Conservation (phyloP, 2,329 filamentous ascomycete genomes). For the Grosmannia huntii region DNA sequence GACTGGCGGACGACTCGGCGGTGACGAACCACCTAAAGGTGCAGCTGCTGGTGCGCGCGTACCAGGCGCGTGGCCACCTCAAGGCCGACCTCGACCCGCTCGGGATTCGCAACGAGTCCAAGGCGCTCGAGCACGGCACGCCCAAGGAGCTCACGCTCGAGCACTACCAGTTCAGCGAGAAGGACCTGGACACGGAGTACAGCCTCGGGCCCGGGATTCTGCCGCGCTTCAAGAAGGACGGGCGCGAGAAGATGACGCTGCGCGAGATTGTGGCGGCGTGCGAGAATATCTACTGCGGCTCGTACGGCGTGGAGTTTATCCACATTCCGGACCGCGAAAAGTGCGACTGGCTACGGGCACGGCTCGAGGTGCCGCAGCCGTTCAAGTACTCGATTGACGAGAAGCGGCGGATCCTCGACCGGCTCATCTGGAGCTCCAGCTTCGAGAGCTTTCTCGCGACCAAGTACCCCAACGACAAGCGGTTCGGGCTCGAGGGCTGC, state of each 20-base stretch:
- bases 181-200: conserved; percentile 87
- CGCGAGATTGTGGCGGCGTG: conserved; percentile 88
- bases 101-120: conserved; percentile 70
- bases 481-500: conserved; percentile 94
- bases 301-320: conserved; percentile 97
- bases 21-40: conserved; percentile 96
- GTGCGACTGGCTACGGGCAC: conserved; percentile 95
- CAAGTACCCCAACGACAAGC: conserved; percentile 99
- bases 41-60: conserved; percentile 89
- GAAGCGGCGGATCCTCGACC: conserved; percentile 94
- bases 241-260: conserved; percentile 89
- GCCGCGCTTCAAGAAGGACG: conserved; percentile 80
- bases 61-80: conserved; percentile 96
- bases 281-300: conserved; percentile 91
- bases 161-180: conserved; percentile 90
- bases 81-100: conserved; percentile 96
- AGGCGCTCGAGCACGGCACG: conserved; percentile 39
- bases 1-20: conserved; percentile 59
- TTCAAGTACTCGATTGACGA: conserved; percentile 98
- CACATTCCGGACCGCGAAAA: conserved; percentile 96
- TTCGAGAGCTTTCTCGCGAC: conserved; percentile 93
- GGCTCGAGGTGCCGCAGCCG: conserved; percentile 82
- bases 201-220: conserved; percentile 87
- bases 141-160: conserved; percentile 88
- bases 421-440: conserved; percentile 95